Evolutionary conservation across 108 stramenopile species (phyloP), one percentile per base, ranked within the genome.

Genomic region (Bacterosira constricta): DNA sequence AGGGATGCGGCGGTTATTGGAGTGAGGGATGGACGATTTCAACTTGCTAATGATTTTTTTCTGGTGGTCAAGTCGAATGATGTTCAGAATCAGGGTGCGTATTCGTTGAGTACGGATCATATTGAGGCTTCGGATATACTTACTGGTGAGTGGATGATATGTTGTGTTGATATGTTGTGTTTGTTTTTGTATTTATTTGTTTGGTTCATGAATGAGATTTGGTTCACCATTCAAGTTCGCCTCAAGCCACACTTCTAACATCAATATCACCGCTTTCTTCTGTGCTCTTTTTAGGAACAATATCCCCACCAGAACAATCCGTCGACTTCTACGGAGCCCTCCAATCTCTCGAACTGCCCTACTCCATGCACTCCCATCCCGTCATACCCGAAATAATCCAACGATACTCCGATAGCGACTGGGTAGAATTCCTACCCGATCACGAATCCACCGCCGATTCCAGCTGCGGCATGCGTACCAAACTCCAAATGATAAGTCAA

Each of bases 321-420:
- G 49, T 80, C 26, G 79, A 75, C 35, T 75, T 80, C 41, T 80
- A 80, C 36, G 79, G 79, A 23, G 79, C 79, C n/a, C 73, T 80
- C 0, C 79, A 70, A 53, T 70, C 68, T 49, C 73, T 80, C 30
- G 79, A 80, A 42, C 58, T 74, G 0, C 79, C 79, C 8, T 69
- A 80, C 52, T 70, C 67, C 17, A 80, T 80, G 79, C 74, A 75
- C 53, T 59, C 79, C 21, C 78, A 79, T 53, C 78, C 78, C 2
- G 60, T 74, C 12, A 30, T 75, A 6, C 78, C 78, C 20, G 78
- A 79, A 3, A 41, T 45, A 4, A 36, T 79, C 39, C 66, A 79
- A 34, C 66, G 59, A 13, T 79, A 79, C 54, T 74, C 67, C 66
- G 60, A 68, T 31, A 68, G 36, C 10, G 73, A 74, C 32, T 79